Percentiles rank a stretch among this genome's conserved stretches.
These are phyloP conservation scores for Capsicum baccatum DNA, from an alignment of 257 asterid species.

Conservation along the genomic window DNA sequence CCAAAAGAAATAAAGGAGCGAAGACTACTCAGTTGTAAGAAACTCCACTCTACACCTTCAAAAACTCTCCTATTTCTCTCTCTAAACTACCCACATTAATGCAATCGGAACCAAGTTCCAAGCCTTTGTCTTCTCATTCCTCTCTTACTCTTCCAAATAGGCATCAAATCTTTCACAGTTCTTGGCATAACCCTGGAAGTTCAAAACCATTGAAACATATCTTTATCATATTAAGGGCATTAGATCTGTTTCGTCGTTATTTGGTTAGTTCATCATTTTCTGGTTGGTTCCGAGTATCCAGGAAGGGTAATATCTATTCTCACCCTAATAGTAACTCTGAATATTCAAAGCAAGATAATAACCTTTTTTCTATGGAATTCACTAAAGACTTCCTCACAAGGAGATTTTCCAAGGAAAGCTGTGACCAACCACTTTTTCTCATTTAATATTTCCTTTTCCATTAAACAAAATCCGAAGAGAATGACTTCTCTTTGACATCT, in stretches of 20 bases:
- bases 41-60: too few species aligned
- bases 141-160: too few species aligned
- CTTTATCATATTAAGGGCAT: neutral
- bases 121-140: too few species aligned
- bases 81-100: too few species aligned
- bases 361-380: neutral
- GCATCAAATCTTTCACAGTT: too few species aligned
- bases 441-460: slow-evolving; percentile 19
- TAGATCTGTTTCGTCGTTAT: neutral
- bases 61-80: too few species aligned
- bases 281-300: neutral
- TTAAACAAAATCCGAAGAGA: neutral
- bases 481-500: neutral
- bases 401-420: slow-evolving; percentile 11
- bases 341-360: slow-evolving; percentile 12
- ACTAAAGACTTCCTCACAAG: slow-evolving; percentile 12
- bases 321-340: neutral
- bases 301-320: slow-evolving; percentile 11
- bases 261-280: neutral
- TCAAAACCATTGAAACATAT: too few species aligned
- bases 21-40: too few species aligned
- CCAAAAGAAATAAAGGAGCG: too few species aligned
- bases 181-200: too few species aligned
- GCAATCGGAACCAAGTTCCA: too few species aligned
- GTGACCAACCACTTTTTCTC: slow-evolving; percentile 1